Base-by-base conservation (phyloP, 352 stramenopile species). In the Pythium brassicae region DNA sequence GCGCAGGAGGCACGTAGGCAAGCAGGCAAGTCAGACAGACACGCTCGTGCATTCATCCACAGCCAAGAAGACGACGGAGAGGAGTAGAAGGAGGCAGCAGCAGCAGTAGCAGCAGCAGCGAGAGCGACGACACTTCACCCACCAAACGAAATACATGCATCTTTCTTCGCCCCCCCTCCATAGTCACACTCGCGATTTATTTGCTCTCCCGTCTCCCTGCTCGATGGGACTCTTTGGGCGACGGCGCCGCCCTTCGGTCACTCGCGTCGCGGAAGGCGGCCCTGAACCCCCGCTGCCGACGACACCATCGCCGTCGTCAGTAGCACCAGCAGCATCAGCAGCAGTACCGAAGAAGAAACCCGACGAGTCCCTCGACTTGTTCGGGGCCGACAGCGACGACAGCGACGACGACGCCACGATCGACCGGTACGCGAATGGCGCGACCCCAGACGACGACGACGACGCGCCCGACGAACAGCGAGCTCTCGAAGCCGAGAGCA, bases 401-500 rank as follows among this genome's bases (percentile, higher is more conserved):
- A 92, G 82, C 54, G 82, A 90, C 57, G 82, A 92, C 57, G 82
- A 92, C 9, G 82, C 82, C 22, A 84, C 79, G 4, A 89, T 92
- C 46, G 72, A 88, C 4, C 68, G 77, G 17, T 90, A 87, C 50
- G 70, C 77, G 15, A 81, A 80, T 32, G 68, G 65, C 3, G 71
- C 57, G 0, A 57, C 26, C 9, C 48, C 48, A 37, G 32, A 37
- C 11, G 65, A 59, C 2, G 53, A 26, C 5, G 63, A 71, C 7
- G 66, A 66, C 1, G 52, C 40, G 34, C 48, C 63, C 7, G 59
- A 75, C 40, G 66, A 65, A 6, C 50, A 68, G 12, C 50, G 73
- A 22, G 62, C 57, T 0, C 52, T 64, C 0, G 66, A 69, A n/a
- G 63, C 63, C 4, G 70, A 89, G 37, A 85, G 71, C 62, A 77